Evolutionary conservation across 164 flowering plant genomes (phyloP), one percentile per base, ranked within the genome.

Genomic region (Houttuynia cordata): DNA sequence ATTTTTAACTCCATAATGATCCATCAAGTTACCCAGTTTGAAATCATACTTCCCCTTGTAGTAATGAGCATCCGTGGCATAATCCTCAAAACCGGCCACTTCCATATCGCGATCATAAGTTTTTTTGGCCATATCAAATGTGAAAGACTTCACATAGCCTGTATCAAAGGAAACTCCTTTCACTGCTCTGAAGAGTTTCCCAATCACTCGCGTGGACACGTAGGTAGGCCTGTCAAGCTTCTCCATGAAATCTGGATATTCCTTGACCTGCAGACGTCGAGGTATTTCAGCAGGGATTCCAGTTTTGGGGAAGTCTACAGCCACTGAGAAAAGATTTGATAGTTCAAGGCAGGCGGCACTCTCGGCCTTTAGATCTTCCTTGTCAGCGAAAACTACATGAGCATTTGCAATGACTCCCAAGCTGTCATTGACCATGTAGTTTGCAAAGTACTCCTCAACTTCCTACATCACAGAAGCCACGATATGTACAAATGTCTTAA

Each of bases 241-340:
- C 22, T 91, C 94, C 91, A 88, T 91, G 79, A 91, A 91, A 67
- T 91, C 96, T 21, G 97, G 96, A 61, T 76, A 91, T 42, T 79
- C 81, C 68, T 76, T 81, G 45, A 79, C 83, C n/a, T 65, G 71
- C 9, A 84, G 69, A 40, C 77, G 55, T 17, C 77, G 12, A 1
- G 96, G 93, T 50, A 91, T 83, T 66, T 68, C 76, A 13, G 91
- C 97, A 0, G 93, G 85, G 8, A 87, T 78, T 20, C 97, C 97
- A 15, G 96, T 87, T 71, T 91, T 91, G 1, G 86, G 86, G 59
- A 83, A 91, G 71, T 91, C 97, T 8, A 91, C 96, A 0, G 96
- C 97, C 55, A 86, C 67, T n/a, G 97, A 85, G 69, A 76, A 83
- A 18, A 76, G 70, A 61, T 54, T 65, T 30, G 96, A 87, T 15